Evolutionary conservation across 1,284 basidiomycete genomes (phyloP).

Genomic region (Moesziomyces aphidis): DNA sequence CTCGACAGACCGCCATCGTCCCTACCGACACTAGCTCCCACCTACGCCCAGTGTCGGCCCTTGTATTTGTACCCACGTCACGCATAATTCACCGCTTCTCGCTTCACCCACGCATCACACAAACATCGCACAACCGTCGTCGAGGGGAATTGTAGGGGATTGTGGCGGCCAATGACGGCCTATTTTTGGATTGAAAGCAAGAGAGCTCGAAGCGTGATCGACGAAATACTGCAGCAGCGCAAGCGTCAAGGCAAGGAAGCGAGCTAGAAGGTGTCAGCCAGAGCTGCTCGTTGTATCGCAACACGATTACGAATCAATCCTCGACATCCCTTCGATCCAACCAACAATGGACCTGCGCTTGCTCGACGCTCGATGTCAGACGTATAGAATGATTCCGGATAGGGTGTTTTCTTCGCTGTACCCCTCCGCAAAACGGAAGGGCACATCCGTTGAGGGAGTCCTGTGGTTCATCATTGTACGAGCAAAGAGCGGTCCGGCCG

Average conservation of each 20-base stretch:
- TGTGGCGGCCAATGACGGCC: slow-evolving; percentile 16
- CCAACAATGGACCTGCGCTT: slow-evolving; percentile 22
- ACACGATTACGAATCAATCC: no score
- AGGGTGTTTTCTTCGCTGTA: slow-evolving; percentile 54
- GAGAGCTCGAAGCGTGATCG: slow-evolving; percentile 18
- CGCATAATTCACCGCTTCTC: neutral
- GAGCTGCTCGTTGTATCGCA: neutral
- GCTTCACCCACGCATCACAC: neutral
- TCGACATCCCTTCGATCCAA: no score
- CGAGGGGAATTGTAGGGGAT: neutral
- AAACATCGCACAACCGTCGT: slow-evolving; percentile 2
- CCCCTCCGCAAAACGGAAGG: slow-evolving; percentile 29
- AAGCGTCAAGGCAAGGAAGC: neutral
- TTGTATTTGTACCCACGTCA: neutral
- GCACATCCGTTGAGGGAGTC: slow-evolving; percentile 63
- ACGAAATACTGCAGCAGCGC: slow-evolving; percentile 20
- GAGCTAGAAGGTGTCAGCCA: slow-evolving; percentile 14
- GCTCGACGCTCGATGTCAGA: slow-evolving; percentile 50
- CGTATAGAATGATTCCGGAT: slow-evolving; percentile 61
- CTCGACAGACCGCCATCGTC: slow-evolving; percentile 14
- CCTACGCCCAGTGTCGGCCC: neutral
- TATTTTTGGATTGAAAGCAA: slow-evolving; percentile 27
- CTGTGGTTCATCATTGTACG: slow-evolving; percentile 56
- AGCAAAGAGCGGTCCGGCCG: slow-evolving; percentile 26
- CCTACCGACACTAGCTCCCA: slow-evolving; percentile 9